Conservation (phyloP, 129 eudicot genomes). For the Artemisia argyi region DNA sequence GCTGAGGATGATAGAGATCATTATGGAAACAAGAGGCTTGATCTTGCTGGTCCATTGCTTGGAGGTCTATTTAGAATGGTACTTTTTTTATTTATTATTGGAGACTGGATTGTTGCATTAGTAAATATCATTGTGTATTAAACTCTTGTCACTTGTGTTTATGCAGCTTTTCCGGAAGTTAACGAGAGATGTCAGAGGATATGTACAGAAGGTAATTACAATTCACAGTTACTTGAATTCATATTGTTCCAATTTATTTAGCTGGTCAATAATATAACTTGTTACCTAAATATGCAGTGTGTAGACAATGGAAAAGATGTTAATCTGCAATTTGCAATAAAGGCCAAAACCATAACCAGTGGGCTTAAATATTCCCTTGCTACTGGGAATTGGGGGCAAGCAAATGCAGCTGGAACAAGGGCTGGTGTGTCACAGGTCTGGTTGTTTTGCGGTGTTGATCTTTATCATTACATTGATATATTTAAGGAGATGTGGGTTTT, state of each 20-base stretch:
- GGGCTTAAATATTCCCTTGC: conserved; percentile 94
- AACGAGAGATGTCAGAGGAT: conserved; percentile 90
- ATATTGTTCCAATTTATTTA: not conserved
- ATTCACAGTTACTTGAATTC: not conserved
- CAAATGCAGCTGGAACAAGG: conserved; percentile 95
- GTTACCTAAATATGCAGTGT: conserved; percentile 40
- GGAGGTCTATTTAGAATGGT: conserved; percentile 93
- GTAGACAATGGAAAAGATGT: conserved; percentile 91
- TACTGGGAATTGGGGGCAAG: conserved; percentile 98
- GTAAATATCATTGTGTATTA: conserved; percentile 12
- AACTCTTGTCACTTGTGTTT: not conserved
- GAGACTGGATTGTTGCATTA: not conserved
- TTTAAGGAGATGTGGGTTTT: conserved; percentile 10
- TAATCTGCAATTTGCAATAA: conserved; percentile 92
- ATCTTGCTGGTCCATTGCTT: conserved; percentile 97
- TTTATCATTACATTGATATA: not conserved
- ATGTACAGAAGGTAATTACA: conserved; percentile 73
- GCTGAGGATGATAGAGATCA: conserved; percentile 98
- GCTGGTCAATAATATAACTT: not conserved
- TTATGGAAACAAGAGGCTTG: conserved; percentile 94
- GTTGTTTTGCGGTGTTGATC: not conserved
- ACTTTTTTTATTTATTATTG: not conserved
- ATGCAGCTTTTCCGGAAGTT: conserved; percentile 80
- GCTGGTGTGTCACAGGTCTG: conserved; percentile 92
- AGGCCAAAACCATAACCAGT: conserved; percentile 94